phyloP scores from a whole-genome alignment of 2,329 filamentous ascomycete species.

The Diaporthe sp. region DNA sequence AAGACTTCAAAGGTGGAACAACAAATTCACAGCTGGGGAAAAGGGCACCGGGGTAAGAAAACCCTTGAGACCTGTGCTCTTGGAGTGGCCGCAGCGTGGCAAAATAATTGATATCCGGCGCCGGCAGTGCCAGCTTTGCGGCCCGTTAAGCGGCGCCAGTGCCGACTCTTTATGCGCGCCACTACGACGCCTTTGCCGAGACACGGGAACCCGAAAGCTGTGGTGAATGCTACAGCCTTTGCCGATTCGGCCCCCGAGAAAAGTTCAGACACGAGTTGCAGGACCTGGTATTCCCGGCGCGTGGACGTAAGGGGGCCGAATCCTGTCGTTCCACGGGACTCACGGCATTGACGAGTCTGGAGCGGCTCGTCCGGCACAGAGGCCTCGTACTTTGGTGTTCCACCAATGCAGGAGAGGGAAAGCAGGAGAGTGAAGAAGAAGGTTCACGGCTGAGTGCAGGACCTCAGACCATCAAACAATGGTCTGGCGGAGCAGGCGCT shows the following conservation, averaged over 20 bases:
- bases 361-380: not conserved
- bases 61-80: no score
- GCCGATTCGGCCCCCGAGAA: not conserved
- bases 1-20: not conserved
- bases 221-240: not conserved
- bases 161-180: not conserved
- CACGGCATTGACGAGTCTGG: not conserved
- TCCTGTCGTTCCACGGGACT: not conserved
- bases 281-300: not conserved
- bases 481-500: not conserved
- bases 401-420: not conserved
- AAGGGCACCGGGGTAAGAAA: not conserved
- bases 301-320: not conserved
- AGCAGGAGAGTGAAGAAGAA: not conserved
- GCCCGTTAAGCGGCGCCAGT: slow-evolving; percentile 14
- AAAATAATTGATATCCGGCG: not conserved
- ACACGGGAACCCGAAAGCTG: not conserved
- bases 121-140: not conserved
- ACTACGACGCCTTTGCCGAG: slow-evolving; percentile 12
- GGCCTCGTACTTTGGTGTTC: not conserved
- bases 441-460: slow-evolving; percentile 6
- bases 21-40: no score
- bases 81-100: not conserved
- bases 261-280: not conserved
- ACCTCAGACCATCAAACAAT: slow-evolving; percentile 9